These are phyloP conservation scores for Rhynchosporium graminicola DNA, from an alignment of 2,329 filamentous ascomycete genomes.

Conservation along the genomic window DNA sequence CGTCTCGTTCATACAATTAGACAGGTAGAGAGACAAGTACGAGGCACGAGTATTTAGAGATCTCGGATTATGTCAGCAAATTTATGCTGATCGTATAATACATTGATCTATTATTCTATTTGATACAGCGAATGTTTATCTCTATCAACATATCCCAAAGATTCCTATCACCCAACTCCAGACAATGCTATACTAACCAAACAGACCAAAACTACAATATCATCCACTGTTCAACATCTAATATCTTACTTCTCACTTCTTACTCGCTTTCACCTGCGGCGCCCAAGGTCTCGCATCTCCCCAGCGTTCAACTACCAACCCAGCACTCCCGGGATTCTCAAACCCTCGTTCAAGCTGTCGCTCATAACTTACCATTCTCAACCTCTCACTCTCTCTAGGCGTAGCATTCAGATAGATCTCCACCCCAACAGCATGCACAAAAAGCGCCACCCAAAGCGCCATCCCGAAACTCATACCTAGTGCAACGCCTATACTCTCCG, in stretches of 20 bases:
- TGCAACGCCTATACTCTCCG: constrained; percentile 44
- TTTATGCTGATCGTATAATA: no score
- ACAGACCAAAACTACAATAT: not conserved
- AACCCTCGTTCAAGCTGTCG: constrained; percentile 56
- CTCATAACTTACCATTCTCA: constrained; percentile 58
- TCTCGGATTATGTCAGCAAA: no score
- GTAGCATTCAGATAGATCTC: constrained; percentile 56
- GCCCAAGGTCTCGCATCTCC: constrained; percentile 39
- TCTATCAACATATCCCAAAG: no score
- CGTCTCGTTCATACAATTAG: no score
- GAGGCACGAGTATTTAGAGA: no score
- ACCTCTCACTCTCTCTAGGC: constrained; percentile 52
- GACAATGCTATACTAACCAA: not conserved
- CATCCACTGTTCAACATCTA: no score
- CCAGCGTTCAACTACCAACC: constrained; percentile 47
- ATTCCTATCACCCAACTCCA: no score
- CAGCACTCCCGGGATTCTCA: constrained; percentile 50
- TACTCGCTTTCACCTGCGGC: not conserved
- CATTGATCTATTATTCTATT: no score
- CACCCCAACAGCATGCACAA: constrained; percentile 51
- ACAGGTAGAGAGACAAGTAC: no score
- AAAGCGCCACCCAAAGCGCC: constrained; percentile 53
- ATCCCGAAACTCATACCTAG: constrained; percentile 53
- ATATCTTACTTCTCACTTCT: not conserved
- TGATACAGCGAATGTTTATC: no score